phyloP scores from a whole-genome alignment of 2,329 filamentous ascomycete species.

The Aspergillus fructus region DNA sequence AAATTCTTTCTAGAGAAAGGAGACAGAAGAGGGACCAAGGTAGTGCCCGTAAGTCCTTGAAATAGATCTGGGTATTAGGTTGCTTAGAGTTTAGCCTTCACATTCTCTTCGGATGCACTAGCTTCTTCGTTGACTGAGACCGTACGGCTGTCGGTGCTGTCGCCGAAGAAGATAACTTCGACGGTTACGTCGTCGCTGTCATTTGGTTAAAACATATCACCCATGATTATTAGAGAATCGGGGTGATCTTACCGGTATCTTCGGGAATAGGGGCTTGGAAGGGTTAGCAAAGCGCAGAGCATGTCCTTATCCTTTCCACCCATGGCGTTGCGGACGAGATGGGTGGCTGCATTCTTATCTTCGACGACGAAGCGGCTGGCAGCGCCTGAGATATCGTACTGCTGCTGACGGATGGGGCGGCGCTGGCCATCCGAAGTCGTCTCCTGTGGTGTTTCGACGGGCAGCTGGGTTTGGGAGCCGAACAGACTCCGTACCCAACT shows the following conservation, averaged over 20 bases:
- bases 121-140: conserved; percentile 85
- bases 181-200: conserved; percentile 89
- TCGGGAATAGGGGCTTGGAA: conserved; percentile 87
- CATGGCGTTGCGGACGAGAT: conserved; percentile 90
- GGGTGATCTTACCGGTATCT: conserved; percentile 70
- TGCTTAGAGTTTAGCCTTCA: conserved; percentile 51
- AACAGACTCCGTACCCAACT: conserved; percentile 75
- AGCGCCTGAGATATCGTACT: conserved; percentile 74
- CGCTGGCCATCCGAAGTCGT: conserved; percentile 64
- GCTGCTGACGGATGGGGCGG: conserved; percentile 80
- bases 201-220: conserved; percentile 21
- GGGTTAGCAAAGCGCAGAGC: conserved; percentile 84
- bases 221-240: not conserved
- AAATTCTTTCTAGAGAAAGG: not conserved
- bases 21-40: not conserved
- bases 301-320: conserved; percentile 93
- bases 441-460: conserved; percentile 66
- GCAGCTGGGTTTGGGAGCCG: conserved; percentile 59
- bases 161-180: conserved; percentile 97
- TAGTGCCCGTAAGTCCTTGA: not conserved
- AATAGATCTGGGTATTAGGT: conserved; percentile 2
- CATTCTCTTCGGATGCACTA: conserved; percentile 58
- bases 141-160: conserved; percentile 71
- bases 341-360: conserved; percentile 94
- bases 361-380: conserved; percentile 86